phyloP scores from a whole-genome alignment of 1,139 yeast species.

The Torulaspora globosa region DNA sequence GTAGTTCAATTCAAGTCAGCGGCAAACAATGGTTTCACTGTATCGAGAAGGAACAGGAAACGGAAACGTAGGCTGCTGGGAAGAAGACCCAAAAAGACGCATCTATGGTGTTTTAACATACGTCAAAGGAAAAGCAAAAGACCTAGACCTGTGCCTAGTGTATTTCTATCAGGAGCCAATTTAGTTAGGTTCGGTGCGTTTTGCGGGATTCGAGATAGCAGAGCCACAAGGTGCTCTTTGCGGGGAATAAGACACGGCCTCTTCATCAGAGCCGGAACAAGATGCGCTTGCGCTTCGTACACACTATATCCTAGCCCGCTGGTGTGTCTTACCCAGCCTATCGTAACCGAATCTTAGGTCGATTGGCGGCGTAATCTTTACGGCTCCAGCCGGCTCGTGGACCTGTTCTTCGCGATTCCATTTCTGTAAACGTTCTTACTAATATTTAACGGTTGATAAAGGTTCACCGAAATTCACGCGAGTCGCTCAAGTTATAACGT shows the following conservation, averaged over 20 bases:
- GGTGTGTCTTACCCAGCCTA: slow-evolving; percentile 1
- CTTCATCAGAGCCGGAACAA: slow-evolving; percentile 14
- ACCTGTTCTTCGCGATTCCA: too few species aligned
- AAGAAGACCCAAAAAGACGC: slow-evolving; percentile 10
- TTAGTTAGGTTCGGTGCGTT: slow-evolving; percentile 23
- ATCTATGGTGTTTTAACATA: slow-evolving; percentile 8
- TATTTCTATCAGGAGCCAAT: slow-evolving; percentile 13
- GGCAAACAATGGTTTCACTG: not conserved
- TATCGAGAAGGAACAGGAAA: not conserved
- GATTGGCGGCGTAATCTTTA: too few species aligned
- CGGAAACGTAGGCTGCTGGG: not conserved
- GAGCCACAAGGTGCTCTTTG: slow-evolving; percentile 23
- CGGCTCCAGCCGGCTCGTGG: too few species aligned
- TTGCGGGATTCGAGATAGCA: slow-evolving; percentile 21
- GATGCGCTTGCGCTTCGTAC: slow-evolving; percentile 21
- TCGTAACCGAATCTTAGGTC: not conserved
- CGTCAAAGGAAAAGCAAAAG: slow-evolving; percentile 16
- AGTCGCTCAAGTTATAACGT: slow-evolving; percentile 5
- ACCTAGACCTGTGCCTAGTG: slow-evolving; percentile 11
- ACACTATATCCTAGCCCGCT: slow-evolving; percentile 27
- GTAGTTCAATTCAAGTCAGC: not conserved
- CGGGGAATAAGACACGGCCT: slow-evolving; percentile 21
- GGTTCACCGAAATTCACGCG: not conserved
- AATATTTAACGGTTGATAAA: not conserved
- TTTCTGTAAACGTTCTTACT: not conserved